Evolutionary conservation across 2,329 filamentous ascomycete genomes (phyloP).

Genomic region (Fusarium pseudoanthophilum): DNA sequence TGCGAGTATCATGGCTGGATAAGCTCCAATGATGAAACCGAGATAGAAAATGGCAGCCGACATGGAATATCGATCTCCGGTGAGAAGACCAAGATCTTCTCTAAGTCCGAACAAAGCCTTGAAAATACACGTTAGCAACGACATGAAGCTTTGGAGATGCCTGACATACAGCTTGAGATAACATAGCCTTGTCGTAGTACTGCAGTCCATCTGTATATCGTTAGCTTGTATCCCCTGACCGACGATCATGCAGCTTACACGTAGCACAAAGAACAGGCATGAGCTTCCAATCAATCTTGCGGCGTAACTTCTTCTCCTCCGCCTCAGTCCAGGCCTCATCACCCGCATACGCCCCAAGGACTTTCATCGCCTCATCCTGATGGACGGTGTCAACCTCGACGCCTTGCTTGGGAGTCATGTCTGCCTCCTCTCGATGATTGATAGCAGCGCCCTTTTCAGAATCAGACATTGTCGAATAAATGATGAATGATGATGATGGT

Average conservation of each 20-base stretch:
- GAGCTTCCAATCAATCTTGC: conserved; percentile 47
- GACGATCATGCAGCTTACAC: conserved; percentile 49
- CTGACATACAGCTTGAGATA: conserved; percentile 60
- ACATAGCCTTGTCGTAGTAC: conserved; percentile 64
- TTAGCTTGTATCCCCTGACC: neutral
- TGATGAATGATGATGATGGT: neutral
- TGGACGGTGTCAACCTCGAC: conserved; percentile 34
- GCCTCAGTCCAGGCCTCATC: conserved; percentile 54
- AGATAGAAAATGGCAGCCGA: conserved; percentile 60
- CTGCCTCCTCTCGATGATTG: conserved; percentile 13
- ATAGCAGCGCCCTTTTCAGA: conserved; percentile 31
- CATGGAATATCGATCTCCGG: conserved; percentile 57
- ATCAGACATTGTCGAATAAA: conserved; percentile 23
- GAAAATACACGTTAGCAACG: neutral
- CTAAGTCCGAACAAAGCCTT: conserved; percentile 37
- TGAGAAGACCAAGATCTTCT: conserved; percentile 45
- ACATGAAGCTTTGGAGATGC: fast-evolving
- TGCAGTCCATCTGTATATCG: conserved; percentile 38
- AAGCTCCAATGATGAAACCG: conserved; percentile 59
- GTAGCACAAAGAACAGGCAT: conserved; percentile 59
- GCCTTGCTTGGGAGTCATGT: neutral
- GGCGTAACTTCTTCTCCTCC: conserved; percentile 55
- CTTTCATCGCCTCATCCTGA: conserved; percentile 49
- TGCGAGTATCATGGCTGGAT: conserved; percentile 54
- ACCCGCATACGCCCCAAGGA: conserved; percentile 55